These are phyloP conservation scores for Eucalyptus leucophloia DNA, from an alignment of 345 rosid genomes.

Conservation along the genomic window DNA sequence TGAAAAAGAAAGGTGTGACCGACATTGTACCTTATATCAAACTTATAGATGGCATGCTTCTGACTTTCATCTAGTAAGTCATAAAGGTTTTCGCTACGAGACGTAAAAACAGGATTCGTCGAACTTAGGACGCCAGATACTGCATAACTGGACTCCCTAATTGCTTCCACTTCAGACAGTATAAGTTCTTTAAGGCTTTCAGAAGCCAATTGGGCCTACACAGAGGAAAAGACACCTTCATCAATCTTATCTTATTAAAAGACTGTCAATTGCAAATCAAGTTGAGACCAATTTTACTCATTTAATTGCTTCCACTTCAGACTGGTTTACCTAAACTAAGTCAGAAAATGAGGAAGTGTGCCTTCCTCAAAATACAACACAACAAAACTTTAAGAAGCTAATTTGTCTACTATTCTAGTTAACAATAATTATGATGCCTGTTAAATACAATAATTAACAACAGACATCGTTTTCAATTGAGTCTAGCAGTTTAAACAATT, in stretches of 20 bases:
- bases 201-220: constrained; percentile 19
- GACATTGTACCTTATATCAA: constrained; percentile 43
- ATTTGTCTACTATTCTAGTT: background rate
- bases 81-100: constrained; percentile 51
- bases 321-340: background rate
- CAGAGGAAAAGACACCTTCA: background rate
- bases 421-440: background rate
- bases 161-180: constrained; percentile 30
- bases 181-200: constrained; percentile 42
- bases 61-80: constrained; percentile 42
- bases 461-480: background rate
- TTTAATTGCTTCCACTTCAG: background rate
- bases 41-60: constrained; percentile 51
- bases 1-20: background rate
- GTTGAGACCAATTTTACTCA: background rate
- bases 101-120: constrained; percentile 34
- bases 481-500: background rate
- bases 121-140: constrained; percentile 64
- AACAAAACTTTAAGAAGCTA: background rate
- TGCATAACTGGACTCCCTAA: constrained; percentile 27
- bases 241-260: background rate
- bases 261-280: background rate
- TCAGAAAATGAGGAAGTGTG: background rate
- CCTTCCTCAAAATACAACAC: background rate
- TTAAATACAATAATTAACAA: background rate